Base-by-base conservation (phyloP, 345 rosid species). In the Brassica cretica region DNA sequence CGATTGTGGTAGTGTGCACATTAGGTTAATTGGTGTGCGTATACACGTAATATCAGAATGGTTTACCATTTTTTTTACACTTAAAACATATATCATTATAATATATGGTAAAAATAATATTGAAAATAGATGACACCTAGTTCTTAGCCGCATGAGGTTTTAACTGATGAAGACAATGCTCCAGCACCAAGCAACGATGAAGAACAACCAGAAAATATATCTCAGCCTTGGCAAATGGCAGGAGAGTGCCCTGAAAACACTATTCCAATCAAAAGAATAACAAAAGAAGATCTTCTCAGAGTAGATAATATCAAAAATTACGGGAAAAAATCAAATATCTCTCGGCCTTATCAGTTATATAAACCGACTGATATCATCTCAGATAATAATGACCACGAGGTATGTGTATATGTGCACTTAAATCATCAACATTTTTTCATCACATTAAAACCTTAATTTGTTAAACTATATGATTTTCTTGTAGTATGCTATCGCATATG, bases 281-380 rank as follows among this genome's bases (percentile, higher is more conserved):
- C 67, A 63, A 30, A 63, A n/a, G 67, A 32, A n/a, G 67, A 63
- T 63, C 67, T 63, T 15, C 35, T 30, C 32, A 63, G 67, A 14
- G 67, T 7, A 30, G 41, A 63, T n/a, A 1, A 30, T n/a, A 32
- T 63, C 1, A 14, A 63, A 1, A 63, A 4, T 2, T 63, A 32
- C 6, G 41, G 67, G 19, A 30, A 30, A 63, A 63, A 30, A 63
- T n/a, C 11, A 2, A 63, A 63, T 30, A 63, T 63, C 6, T 63
- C 66, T 7, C 18, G 15, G 66, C 39, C 66, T 63, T 39, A 14
- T 63, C 66, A 63, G n/a, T 25, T 25, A 15, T 60, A 60, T 60
- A 14, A 60, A 7, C 33, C 15, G 35, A 25, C 3, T 2, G 33
- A 14, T 60, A 12, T 5, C 15, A 5, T 5, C 12, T 2, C 1